phyloP scores from a whole-genome alignment of 805 yeast genomes.

The Zygoascus bituminiphila region DNA sequence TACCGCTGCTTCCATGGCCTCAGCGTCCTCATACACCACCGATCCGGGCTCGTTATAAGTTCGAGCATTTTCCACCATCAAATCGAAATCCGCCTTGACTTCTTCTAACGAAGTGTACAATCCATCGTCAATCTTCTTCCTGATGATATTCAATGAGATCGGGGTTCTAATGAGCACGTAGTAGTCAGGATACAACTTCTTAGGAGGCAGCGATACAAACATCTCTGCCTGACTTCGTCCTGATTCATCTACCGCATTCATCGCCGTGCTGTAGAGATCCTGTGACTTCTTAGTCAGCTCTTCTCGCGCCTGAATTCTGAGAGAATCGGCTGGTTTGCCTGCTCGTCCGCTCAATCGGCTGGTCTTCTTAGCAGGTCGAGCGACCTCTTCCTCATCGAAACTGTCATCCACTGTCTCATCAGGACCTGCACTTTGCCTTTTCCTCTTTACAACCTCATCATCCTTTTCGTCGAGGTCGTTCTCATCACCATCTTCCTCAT shows the following conservation, averaged over 20 bases:
- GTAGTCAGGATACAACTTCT: conserved; percentile 76
- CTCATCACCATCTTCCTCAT: conserved; percentile 3
- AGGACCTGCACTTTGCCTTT: conserved; percentile 1
- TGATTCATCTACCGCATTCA: conserved; percentile 27
- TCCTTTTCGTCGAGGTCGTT: conserved; percentile 6
- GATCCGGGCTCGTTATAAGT: conserved; percentile 63
- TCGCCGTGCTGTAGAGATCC: conserved; percentile 11
- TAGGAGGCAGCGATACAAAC: conserved; percentile 65
- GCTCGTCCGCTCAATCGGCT: conserved; percentile 7
- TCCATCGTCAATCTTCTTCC: conserved; percentile 35
- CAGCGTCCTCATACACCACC: conserved; percentile 53
- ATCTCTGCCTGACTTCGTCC: conserved; percentile 33
- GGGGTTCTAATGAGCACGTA: conserved; percentile 56
- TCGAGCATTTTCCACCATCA: conserved; percentile 62
- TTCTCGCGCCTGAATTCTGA: conserved; percentile 13
- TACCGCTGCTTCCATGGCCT: conserved; percentile 8
- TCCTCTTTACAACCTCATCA: background rate
- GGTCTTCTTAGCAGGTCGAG: conserved; percentile 8
- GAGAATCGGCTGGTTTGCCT: conserved; percentile 11
- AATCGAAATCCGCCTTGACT: conserved; percentile 41
- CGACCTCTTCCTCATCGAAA: conserved; percentile 9
- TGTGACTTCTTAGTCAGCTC: conserved; percentile 8
- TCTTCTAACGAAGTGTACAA: conserved; percentile 35
- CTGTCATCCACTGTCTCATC: conserved; percentile 6
- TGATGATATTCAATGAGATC: conserved; percentile 49